phyloP scores from a whole-genome alignment of 2,329 filamentous ascomycete species.

The Cytospora schulzeri region DNA sequence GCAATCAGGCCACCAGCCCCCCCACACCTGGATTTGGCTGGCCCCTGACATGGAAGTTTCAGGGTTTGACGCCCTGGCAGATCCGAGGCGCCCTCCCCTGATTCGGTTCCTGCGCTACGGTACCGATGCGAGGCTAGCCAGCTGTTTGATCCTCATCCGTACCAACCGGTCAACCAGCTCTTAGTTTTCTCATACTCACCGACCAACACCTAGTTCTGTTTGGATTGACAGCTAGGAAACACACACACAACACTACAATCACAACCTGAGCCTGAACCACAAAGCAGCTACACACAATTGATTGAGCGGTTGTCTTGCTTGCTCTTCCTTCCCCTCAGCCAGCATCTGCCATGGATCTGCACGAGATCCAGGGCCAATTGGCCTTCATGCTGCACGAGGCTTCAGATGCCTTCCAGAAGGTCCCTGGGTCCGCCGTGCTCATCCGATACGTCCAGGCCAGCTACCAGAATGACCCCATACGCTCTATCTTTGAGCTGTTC shows the following conservation, averaged over 20 bases:
- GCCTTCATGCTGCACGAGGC: conserved; percentile 55
- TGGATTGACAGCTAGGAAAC: not conserved
- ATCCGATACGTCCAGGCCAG: conserved; percentile 95
- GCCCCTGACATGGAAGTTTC: not conserved
- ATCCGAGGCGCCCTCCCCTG: not conserved
- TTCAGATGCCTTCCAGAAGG: conserved; percentile 75
- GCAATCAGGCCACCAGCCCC: not conserved
- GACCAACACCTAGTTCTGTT: not conserved
- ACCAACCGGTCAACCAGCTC: not conserved
- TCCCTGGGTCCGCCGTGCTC: conserved; percentile 92
- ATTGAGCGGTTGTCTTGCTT: not conserved
- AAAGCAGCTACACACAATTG: no score
- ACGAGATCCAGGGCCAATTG: conserved; percentile 59
- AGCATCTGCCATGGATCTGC: conserved; percentile 58
- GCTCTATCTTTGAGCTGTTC: conserved; percentile 89
- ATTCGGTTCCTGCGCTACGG: not conserved
- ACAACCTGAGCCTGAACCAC: no score
- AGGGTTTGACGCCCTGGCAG: not conserved
- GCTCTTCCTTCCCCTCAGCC: not conserved
- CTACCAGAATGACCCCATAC: conserved; percentile 95
- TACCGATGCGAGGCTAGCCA: not conserved
- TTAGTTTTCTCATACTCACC: not conserved
- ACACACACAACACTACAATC: not conserved
- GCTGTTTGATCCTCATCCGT: not conserved
- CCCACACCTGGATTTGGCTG: no score